Percentiles rank a stretch among this genome's conserved stretches.
These are phyloP conservation scores for Apophysomyces elegans DNA, from an alignment of 371 early-diverging fungal species.

Conservation along the genomic window DNA sequence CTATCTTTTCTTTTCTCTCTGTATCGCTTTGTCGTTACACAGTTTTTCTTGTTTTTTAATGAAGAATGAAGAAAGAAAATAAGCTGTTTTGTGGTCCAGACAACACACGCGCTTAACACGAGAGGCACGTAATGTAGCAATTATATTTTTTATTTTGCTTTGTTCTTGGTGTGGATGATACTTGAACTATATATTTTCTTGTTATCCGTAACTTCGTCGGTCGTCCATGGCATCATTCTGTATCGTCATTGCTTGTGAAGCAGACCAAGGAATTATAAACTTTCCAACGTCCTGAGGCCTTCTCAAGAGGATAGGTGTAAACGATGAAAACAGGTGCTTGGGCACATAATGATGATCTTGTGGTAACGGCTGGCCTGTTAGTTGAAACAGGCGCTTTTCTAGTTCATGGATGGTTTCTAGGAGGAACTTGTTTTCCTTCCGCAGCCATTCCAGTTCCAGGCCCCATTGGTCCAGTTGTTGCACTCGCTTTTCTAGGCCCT, in stretches of 20 bases:
- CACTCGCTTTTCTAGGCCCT: slow-evolving; percentile 44
- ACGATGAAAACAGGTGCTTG: not conserved
- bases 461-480: slow-evolving; percentile 51
- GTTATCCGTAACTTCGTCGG: not conserved
- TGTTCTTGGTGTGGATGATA: no score
- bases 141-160: no score
- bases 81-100: no score
- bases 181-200: not conserved
- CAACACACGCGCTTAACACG: no score
- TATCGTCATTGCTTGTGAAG: not conserved
- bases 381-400: slow-evolving; percentile 19
- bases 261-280: not conserved
- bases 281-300: not conserved
- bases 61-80: no score
- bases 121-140: no score
- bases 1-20: not conserved
- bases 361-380: slow-evolving; percentile 15
- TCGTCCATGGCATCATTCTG: no score
- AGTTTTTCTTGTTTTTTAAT: not conserved
- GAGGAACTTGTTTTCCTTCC: slow-evolving; percentile 42
- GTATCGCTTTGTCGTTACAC: no score
- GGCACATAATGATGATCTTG: not conserved
- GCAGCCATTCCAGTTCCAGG: slow-evolving; percentile 45
- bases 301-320: not conserved
- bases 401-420: slow-evolving; percentile 19